Conservation (phyloP, 768 basidiomycete genomes). For the Boletus bicolor region DNA sequence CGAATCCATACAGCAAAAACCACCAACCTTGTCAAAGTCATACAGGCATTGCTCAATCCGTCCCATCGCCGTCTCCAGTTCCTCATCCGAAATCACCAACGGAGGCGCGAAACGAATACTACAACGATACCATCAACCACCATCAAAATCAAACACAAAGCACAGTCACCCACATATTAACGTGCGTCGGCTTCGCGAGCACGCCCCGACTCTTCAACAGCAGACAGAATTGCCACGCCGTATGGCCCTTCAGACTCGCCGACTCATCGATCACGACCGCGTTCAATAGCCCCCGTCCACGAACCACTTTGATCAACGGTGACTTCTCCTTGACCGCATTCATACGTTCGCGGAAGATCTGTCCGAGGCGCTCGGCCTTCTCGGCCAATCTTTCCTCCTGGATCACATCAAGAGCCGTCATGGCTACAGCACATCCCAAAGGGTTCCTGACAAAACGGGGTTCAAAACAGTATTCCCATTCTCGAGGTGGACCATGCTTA, state of each 20-base stretch:
- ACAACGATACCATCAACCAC: conserved; percentile 3
- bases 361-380: conserved; percentile 77
- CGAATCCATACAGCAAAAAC: not conserved
- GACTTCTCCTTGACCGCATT: conserved; percentile 48
- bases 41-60: conserved; percentile 74
- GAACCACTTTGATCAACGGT: conserved; percentile 73
- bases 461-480: not conserved
- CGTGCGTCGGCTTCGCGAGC: conserved; percentile 94
- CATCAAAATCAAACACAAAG: not conserved
- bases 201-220: conserved; percentile 88
- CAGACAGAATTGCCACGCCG: conserved; percentile 95
- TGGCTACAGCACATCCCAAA: conserved; percentile 92
- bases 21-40: conserved; percentile 75
- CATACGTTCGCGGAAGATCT: conserved; percentile 70
- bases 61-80: conserved; percentile 67
- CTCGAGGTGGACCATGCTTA: conserved; percentile 28
- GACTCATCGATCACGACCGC: conserved; percentile 90
- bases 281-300: conserved; percentile 87
- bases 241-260: conserved; percentile 69
- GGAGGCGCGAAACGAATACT: conserved; percentile 98
- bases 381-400: conserved; percentile 79
- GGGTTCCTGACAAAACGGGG: conserved; percentile 61
- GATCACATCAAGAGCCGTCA: conserved; percentile 89
- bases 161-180: conserved; percentile 70
- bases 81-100: conserved; percentile 87